Evolutionary conservation across 2,329 filamentous ascomycete species (phyloP), one percentile per base, ranked within the genome.

Genomic region (Paraphoma chrysanthemicola): DNA sequence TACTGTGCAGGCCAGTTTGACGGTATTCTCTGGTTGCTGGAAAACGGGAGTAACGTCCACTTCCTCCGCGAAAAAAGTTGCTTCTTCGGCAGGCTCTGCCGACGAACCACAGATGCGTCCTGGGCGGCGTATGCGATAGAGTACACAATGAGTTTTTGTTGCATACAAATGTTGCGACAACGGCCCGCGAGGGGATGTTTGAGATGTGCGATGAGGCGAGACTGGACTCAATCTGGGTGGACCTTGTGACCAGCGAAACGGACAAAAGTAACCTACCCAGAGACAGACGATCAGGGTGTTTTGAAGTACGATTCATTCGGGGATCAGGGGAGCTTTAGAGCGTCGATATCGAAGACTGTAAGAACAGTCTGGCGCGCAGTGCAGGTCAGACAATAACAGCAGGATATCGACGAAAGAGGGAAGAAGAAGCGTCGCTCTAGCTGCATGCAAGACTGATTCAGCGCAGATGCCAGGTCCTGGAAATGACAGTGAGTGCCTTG

Each of bases 291-390:
- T 66, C 57, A 60, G 60, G 63, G 61, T 74, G 57, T 66, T 72
- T 64, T 67, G 64, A 63, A 67, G 64, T 54, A 65, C 61, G 72
- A 75, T 73, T 75, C 73, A 75, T 75, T 63, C 73, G 72, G 72
- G 72, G 64, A 72, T 66, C 64, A 67, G 66, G 63, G 63, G 64
- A 69, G 64, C 63, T 75, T 71, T 75, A 36, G 71, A 74, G 64
- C 71, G 63, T 68, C 61, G 62, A 62, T 68, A 60, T 71, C 65
- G 67, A 67, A 63, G 60, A 54, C 64, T 52, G 51, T 64, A 60
- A 66, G 64, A 66, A 57, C 63, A 64, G 62, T 57, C 70, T 59
- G 61, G 68, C 57, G 64, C 63, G 66, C 60, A 67, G 59, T 46
- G 59, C 52, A 64, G 59, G 57, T 62, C 61, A 69, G 64, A 68